phyloP scores from a whole-genome alignment of 2,329 filamentous ascomycete species.

The Xylariaceae sp. region DNA sequence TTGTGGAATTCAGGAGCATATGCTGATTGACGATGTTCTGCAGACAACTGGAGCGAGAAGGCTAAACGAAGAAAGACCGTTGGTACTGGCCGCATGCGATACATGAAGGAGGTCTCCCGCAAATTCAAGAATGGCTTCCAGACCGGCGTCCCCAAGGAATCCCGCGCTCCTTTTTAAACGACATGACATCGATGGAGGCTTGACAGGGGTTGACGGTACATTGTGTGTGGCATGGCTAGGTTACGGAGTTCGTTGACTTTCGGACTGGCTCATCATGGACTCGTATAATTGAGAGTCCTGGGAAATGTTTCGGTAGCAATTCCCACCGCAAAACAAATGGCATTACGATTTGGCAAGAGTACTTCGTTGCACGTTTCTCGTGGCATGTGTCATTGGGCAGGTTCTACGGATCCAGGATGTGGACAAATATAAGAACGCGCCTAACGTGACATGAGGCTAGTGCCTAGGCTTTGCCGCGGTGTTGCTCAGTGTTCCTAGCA shows the following conservation, averaged over 20 bases:
- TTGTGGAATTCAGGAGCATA: background rate
- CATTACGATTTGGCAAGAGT: constrained; percentile 27
- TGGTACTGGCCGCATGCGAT: constrained; percentile 92
- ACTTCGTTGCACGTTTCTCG: no score
- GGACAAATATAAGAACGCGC: no score
- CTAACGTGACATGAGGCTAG: no score
- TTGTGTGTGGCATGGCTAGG: constrained; percentile 29
- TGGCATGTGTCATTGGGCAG: background rate
- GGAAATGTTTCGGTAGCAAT: constrained; percentile 28
- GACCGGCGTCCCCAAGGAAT: constrained; percentile 74
- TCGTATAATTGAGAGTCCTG: constrained; percentile 23
- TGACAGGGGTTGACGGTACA: constrained; percentile 24
- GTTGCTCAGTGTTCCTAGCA: background rate
- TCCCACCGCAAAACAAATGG: constrained; percentile 22
- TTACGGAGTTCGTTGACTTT: constrained; percentile 29
- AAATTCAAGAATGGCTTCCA: constrained; percentile 99
- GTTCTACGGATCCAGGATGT: no score
- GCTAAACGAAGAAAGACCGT: constrained; percentile 99
- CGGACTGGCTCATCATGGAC: constrained; percentile 29
- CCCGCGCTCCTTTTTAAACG: constrained; percentile 50
- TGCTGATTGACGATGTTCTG: constrained; percentile 15
- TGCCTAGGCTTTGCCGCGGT: background rate
- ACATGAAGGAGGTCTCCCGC: constrained; percentile 88
- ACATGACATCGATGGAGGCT: constrained; percentile 29
- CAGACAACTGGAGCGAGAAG: constrained; percentile 99